Conservation (phyloP, 164 flowering plant genomes). For the Berberis vulgaris region DNA sequence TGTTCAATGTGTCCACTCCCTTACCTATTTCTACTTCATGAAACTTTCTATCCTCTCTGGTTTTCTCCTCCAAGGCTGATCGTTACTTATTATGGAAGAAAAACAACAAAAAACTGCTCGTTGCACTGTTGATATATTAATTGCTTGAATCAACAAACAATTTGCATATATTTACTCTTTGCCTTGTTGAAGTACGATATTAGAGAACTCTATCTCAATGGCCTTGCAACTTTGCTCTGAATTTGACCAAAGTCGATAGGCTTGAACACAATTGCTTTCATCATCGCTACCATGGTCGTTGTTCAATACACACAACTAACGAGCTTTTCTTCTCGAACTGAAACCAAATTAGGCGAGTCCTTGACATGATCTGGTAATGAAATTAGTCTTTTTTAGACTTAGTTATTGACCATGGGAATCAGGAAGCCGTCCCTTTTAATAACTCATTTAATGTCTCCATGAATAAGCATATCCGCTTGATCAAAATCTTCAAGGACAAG, state of each 20-base stretch:
- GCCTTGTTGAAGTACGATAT: conserved; percentile 9
- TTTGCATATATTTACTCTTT: no score
- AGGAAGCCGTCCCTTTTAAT: conserved; percentile 75
- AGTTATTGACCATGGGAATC: conserved; percentile 90
- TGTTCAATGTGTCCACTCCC: no score
- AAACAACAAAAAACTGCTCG: no score
- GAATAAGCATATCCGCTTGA: conserved; percentile 60
- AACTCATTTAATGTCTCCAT: conserved; percentile 67
- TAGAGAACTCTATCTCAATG: conserved; percentile 34
- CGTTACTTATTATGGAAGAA: no score
- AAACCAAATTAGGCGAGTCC: conserved; percentile 10
- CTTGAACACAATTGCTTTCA: conserved; percentile 52
- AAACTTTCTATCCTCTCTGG: no score
- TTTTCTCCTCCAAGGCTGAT: no score
- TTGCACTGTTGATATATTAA: no score
- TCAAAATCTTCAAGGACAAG: conserved; percentile 74
- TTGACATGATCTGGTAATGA: conserved; percentile 48
- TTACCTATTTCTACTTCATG: no score
- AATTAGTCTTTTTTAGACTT: conserved; percentile 62
- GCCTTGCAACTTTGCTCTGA: conserved; percentile 27
- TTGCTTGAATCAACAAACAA: no score
- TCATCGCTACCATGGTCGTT: conserved; percentile 48
- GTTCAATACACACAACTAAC: conserved; percentile 38
- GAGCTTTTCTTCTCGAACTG: conserved; percentile 40
- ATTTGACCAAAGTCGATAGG: conserved; percentile 51